These are phyloP conservation scores for Malassezia japonica DNA, from an alignment of 1,284 basidiomycete species.

Conservation along the genomic window DNA sequence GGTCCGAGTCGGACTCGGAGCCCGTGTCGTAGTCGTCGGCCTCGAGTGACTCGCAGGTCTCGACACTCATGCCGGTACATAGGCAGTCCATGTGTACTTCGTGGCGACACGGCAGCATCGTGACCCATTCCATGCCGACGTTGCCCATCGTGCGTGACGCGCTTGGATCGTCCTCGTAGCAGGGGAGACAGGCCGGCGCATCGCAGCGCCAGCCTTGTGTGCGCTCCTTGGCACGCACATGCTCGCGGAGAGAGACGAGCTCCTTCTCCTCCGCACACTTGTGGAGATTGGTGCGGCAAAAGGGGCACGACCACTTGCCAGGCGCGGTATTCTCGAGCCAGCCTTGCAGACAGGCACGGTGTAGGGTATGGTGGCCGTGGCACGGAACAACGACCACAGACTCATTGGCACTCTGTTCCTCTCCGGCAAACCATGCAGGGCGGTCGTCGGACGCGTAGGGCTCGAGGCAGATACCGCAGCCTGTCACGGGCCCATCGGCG, in stretches of 20 bases:
- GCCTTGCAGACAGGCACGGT: conserved; percentile 30
- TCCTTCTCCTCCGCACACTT: not conserved
- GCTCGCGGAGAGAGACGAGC: conserved; percentile 24
- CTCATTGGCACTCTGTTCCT: conserved; percentile 26
- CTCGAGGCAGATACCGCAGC: conserved; percentile 42
- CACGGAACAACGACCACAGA: conserved; percentile 41
- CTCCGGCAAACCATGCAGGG: conserved; percentile 36
- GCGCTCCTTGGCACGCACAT: conserved; percentile 29
- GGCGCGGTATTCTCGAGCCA: conserved; percentile 38
- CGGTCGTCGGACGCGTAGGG: conserved; percentile 33
- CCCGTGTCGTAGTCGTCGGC: too few species aligned
- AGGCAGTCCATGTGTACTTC: conserved; percentile 41
- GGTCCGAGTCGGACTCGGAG: too few species aligned
- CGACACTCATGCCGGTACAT: conserved; percentile 32
- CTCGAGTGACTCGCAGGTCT: conserved; percentile 10
- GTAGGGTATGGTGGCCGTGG: conserved; percentile 37
- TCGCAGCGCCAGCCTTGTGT: conserved; percentile 35
- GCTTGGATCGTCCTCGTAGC: conserved; percentile 18
- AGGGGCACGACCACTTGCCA: conserved; percentile 41
- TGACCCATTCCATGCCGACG: conserved; percentile 20
- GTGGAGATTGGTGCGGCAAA: conserved; percentile 29
- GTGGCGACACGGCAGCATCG: conserved; percentile 36
- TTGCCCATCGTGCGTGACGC: conserved; percentile 19
- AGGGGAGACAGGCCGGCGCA: conserved; percentile 32
- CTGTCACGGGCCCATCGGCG: conserved; percentile 16